Evolutionary conservation across 2,329 filamentous ascomycete species (phyloP), one percentile per base, ranked within the genome.

Genomic region (Colletotrichum navitas): DNA sequence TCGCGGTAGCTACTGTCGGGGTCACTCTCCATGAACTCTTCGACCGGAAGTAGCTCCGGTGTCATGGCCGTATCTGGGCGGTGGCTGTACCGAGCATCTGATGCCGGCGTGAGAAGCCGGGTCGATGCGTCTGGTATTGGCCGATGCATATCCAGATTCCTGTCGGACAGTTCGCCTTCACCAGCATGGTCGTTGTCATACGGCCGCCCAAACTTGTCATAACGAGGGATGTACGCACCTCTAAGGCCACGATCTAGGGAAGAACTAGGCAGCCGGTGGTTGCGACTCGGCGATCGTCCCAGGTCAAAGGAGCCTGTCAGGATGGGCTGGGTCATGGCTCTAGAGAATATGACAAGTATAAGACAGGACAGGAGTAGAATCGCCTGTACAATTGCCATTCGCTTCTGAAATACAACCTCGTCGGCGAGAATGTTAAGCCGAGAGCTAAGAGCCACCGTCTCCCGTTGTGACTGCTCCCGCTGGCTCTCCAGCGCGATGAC

Each of bases 341-440:
- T 58, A 16, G 88, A 90, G 79, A 98, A 98, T 47, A 98, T 91
- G 29, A 98, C 93, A 1, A 99, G 87, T 0, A 93, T 91, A 12
- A 99, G 89, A 76, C 94, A 97, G 56, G 95, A 90, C 0, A 98
- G 88, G 7, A 98, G 88, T 11, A 99, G 87, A 6, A 97, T 89
- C 56, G 93, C 94, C 80, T 98, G 96, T 43, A 97, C 89, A 69
- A 98, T 96, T 5, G 93, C 93, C 90, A 98, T 97, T 72, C 95
- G 89, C 82, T 98, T 98, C 81, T 92, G 91, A 75, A 92, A 92
- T 45, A 92, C 88, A 32, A 98, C 89, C 81, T 99, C 96, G 77
- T 98, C 95, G n/a, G 95, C 95, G 14, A 99, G 88, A 41, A 98
- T 87, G 69, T 93, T 95, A 51, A 99, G 88, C 32, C 96, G 89